Evolutionary conservation across 768 basidiomycete species (phyloP), one percentile per base, ranked within the genome.

Genomic region (Serendipita sp.): DNA sequence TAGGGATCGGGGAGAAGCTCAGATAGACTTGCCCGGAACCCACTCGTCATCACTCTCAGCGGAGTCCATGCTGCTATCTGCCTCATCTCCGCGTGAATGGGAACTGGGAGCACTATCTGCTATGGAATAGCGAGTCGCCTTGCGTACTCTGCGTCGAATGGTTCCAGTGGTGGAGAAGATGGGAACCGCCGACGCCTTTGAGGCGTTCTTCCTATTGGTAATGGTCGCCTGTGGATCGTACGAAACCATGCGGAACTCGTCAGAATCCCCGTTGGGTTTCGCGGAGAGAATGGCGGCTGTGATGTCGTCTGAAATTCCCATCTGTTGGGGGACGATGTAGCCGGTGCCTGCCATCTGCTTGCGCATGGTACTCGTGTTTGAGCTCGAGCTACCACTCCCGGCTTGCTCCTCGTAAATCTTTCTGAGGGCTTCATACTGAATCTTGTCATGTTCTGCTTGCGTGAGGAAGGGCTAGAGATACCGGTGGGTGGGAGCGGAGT

Each of bases 371-470:
- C 28, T n/a, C 30, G 56, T 28, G 56, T 35, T 32, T n/a, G 56
- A 60, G 48, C 48, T 32, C n/a, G 18, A 16, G 18, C n/a, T 32
- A 34, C 48, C 32, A 10, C 18, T 52, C 16, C 56, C 36, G 4
- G 56, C 56, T 60, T 60, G 56, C 70, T 92, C 89, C 73, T 96
- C 92, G 70, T 96, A 96, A 58, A 91, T 69, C 73, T 88, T 82
- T 51, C 89, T 79, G 41, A 91, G 88, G 38, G 84, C 81, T 71
- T 94, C 91, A 74, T 95, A 95, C 69, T 91, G 88, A 76, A 91
- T 84, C 77, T 95, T 95, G 80, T 95, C 92, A 72, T 90, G 87
- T 73, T 95, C 92, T 13, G 92, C 93, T 74, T 91, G 91, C 15
- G 88, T 86, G 46, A 96, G 79, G 79, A 91, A 96, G 0, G 93